A percentile compares a stretch with the other conserved stretches of the same genome.
phyloP scores from a whole-genome alignment of 139 green algal species.

The Chlamydomonas sp. region DNA sequence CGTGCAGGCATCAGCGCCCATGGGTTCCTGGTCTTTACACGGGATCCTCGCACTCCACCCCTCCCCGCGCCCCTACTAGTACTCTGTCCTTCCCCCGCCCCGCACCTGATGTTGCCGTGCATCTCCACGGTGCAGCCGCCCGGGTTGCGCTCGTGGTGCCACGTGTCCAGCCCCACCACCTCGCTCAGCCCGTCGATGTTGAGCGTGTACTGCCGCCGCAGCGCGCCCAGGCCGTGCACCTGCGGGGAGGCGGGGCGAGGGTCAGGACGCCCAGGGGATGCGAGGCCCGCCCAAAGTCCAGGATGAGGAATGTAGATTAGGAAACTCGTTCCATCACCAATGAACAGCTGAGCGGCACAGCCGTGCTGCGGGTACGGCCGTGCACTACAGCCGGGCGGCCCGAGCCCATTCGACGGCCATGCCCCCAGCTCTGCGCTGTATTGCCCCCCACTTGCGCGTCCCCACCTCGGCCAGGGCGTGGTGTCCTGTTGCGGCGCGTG shows the following conservation, averaged over 20 bases:
- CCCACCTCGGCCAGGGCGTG: constrained; percentile 49
- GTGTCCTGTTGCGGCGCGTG: constrained; percentile 59
- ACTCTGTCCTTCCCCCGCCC: not conserved
- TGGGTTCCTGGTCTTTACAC: too few species aligned
- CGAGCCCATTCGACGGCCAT: too few species aligned
- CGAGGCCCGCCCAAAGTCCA: too few species aligned
- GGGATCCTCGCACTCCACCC: too few species aligned
- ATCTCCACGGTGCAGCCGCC: constrained; percentile 86
- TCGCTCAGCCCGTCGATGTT: constrained; percentile 92
- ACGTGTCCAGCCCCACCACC: constrained; percentile 82
- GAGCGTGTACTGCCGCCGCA: constrained; percentile 92
- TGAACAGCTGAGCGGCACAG: too few species aligned
- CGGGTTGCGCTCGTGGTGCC: constrained; percentile 82
- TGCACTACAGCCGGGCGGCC: too few species aligned
- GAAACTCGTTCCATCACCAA: too few species aligned
- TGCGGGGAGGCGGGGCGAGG: not conserved
- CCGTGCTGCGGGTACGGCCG: too few species aligned
- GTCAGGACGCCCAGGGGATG: too few species aligned
- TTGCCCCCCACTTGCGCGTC: not conserved
- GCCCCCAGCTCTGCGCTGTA: constrained; percentile 43
- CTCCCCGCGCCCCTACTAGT: too few species aligned
- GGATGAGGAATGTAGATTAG: too few species aligned
- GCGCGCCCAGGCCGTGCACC: constrained; percentile 47
- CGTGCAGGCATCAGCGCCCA: too few species aligned
- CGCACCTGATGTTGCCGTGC: constrained; percentile 83